Evolutionary conservation across 2,329 filamentous ascomycete species (phyloP).

Genomic region (Diaporthe sp.): DNA sequence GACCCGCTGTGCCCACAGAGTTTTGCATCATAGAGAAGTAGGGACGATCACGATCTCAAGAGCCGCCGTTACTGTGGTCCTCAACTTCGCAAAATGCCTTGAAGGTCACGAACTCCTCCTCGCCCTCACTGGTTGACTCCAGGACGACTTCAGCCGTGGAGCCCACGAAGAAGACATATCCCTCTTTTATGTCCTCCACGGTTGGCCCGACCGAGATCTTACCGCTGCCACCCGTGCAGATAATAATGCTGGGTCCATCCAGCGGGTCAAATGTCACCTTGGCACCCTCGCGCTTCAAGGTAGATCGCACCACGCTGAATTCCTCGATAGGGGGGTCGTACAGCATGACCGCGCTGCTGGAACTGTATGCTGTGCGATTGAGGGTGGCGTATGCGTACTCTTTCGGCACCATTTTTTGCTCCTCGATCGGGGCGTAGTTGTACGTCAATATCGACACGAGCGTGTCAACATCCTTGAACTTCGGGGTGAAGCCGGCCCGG

Average conservation of each 20-base stretch:
- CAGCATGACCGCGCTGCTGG: slow-evolving; percentile 77
- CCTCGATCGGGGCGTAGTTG: slow-evolving; percentile 91
- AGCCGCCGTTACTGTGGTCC: slow-evolving; percentile 57
- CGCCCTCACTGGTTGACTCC: slow-evolving; percentile 70
- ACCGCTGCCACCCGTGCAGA: slow-evolving; percentile 88
- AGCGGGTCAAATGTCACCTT: slow-evolving; percentile 92
- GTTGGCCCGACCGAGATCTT: slow-evolving; percentile 89
- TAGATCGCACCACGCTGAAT: slow-evolving; percentile 88
- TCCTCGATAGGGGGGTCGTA: slow-evolving; percentile 98
- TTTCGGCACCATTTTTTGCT: slow-evolving; percentile 91
- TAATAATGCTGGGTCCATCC: slow-evolving; percentile 90
- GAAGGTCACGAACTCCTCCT: slow-evolving; percentile 86
- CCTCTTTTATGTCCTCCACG: slow-evolving; percentile 79
- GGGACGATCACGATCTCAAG: slow-evolving; percentile 46
- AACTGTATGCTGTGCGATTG: slow-evolving; percentile 86
- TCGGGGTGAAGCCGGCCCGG: slow-evolving; percentile 95
- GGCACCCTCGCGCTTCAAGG: slow-evolving; percentile 77
- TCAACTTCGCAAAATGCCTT: slow-evolving; percentile 94
- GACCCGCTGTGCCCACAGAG: neutral
- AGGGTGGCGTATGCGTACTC: slow-evolving; percentile 90
- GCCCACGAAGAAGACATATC: slow-evolving; percentile 87
- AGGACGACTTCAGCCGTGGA: slow-evolving; percentile 87
- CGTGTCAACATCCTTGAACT: slow-evolving; percentile 96
- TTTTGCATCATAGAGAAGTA: neutral
- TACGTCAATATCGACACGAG: slow-evolving; percentile 95